phyloP scores from a whole-genome alignment of 1,284 basidiomycete species.

The Trichosporon sp. region DNA sequence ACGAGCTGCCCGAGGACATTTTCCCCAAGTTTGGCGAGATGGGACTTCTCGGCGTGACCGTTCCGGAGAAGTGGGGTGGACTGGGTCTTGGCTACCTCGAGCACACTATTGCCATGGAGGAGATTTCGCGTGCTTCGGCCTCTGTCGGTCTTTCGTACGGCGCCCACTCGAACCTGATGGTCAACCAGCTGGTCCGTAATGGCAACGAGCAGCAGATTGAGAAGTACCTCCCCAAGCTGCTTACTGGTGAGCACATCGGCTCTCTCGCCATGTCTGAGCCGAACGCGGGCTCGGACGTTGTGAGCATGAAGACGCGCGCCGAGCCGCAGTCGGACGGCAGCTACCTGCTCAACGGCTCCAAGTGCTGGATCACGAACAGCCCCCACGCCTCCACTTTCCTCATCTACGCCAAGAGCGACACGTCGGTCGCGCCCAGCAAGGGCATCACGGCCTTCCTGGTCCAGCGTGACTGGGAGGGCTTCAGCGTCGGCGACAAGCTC shows the following conservation, averaged over 20 bases:
- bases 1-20: constrained; percentile 72
- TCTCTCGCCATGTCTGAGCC: constrained; percentile 91
- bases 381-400: constrained; percentile 82
- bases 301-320: constrained; percentile 80
- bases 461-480: constrained; percentile 73
- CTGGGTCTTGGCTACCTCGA: constrained; percentile 75
- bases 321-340: constrained; percentile 64
- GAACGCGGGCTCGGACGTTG: constrained; percentile 84
- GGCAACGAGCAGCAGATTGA: constrained; percentile 74
- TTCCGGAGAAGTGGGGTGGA: constrained; percentile 70
- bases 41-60: constrained; percentile 69
- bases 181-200: constrained; percentile 64
- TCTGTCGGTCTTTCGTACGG: constrained; percentile 89
- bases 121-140: constrained; percentile 79
- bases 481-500: constrained; percentile 81
- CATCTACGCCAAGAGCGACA: constrained; percentile 86
- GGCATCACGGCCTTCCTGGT: constrained; percentile 91
- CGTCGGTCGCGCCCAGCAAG: constrained; percentile 61
- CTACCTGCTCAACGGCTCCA: constrained; percentile 78
- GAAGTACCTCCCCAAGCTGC: constrained; percentile 79
- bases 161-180: constrained; percentile 84
- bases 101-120: constrained; percentile 86
- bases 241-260: constrained; percentile 76
- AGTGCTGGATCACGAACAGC: constrained; percentile 97
- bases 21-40: constrained; percentile 85